Percentiles rank a stretch among this genome's conserved stretches.
These are phyloP conservation scores for Colletotrichum tabaci DNA, from an alignment of 2,329 filamentous ascomycete species.

Conservation along the genomic window DNA sequence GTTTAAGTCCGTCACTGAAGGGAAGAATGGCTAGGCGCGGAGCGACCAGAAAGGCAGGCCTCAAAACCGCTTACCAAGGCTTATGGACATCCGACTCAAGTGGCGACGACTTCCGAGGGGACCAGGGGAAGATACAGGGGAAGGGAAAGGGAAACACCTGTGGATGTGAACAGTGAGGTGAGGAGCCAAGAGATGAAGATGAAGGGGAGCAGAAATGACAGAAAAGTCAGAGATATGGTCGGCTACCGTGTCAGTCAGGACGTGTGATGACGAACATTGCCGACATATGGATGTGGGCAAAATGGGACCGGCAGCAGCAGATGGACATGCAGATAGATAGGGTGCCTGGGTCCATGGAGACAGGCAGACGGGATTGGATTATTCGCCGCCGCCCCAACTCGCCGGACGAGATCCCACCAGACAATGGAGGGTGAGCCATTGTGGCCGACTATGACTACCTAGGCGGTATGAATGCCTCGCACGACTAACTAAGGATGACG, in stretches of 20 bases:
- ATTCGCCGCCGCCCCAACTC: slow-evolving; percentile 7
- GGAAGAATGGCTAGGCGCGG: slow-evolving; percentile 14
- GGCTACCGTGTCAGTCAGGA: slow-evolving; percentile 7
- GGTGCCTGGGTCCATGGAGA: neutral
- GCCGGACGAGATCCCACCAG: slow-evolving; percentile 18
- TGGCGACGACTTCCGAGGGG: slow-evolving; percentile 20
- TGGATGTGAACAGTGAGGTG: neutral
- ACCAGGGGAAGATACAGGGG: neutral
- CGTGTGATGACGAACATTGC: slow-evolving; percentile 26
- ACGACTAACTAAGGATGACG: neutral
- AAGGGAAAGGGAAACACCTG: neutral
- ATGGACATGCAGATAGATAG: slow-evolving; percentile 21
- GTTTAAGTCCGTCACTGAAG: slow-evolving; percentile 25
- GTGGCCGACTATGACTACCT: neutral
- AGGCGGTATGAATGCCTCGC: neutral
- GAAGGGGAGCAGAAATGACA: neutral
- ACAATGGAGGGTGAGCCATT: slow-evolving; percentile 9
- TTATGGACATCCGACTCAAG: slow-evolving; percentile 2
- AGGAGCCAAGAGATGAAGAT: neutral
- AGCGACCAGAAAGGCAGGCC: slow-evolving; percentile 7
- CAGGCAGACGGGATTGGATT: slow-evolving; percentile 15
- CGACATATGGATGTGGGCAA: slow-evolving; percentile 12
- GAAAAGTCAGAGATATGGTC: slow-evolving; percentile 15
- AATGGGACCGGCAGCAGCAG: slow-evolving; percentile 23
- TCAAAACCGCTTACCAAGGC: slow-evolving; percentile 23